phyloP scores from a whole-genome alignment of 2,329 filamentous ascomycete species.

The Hortaea sp. region DNA sequence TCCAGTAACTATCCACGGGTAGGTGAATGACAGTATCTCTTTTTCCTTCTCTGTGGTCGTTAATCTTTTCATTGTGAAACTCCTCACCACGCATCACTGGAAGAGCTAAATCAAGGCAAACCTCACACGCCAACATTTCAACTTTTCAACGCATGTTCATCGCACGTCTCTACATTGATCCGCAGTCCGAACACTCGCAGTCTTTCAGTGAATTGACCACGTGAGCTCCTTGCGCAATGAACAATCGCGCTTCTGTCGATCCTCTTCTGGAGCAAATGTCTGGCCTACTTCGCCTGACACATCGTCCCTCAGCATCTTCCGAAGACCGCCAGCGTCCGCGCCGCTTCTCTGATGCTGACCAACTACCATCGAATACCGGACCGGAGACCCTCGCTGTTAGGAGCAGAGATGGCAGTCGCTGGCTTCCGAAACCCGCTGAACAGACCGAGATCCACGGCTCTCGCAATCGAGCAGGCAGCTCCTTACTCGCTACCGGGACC shows the following conservation, averaged over 20 bases:
- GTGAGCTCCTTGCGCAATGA: too few relatives aligned
- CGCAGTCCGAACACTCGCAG: too few relatives aligned
- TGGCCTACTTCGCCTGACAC: slow-evolving; percentile 1
- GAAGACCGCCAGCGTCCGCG: not conserved
- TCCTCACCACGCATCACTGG: too few relatives aligned
- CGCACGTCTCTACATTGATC: too few relatives aligned
- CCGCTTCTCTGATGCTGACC: slow-evolving; percentile 3
- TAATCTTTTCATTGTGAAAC: too few relatives aligned
- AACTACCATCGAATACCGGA: not conserved
- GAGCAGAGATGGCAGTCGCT: slow-evolving; percentile 5
- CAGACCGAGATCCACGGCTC: not conserved
- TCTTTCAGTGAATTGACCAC: too few relatives aligned
- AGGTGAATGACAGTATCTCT: too few relatives aligned
- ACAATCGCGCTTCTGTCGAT: not conserved
- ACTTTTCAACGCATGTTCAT: too few relatives aligned
- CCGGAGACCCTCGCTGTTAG: slow-evolving; percentile 1
- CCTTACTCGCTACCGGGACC: not conserved
- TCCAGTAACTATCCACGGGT: too few relatives aligned
- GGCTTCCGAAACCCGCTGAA: slow-evolving; percentile 5
- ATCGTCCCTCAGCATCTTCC: not conserved
- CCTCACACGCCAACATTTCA: too few relatives aligned
- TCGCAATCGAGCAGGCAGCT: not conserved
- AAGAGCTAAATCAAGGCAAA: too few relatives aligned
- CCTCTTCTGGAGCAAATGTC: slow-evolving; percentile 3
- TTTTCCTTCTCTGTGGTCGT: too few relatives aligned